phyloP scores from a whole-genome alignment of 2,329 filamentous ascomycete species.

The Talaromyces sp. region DNA sequence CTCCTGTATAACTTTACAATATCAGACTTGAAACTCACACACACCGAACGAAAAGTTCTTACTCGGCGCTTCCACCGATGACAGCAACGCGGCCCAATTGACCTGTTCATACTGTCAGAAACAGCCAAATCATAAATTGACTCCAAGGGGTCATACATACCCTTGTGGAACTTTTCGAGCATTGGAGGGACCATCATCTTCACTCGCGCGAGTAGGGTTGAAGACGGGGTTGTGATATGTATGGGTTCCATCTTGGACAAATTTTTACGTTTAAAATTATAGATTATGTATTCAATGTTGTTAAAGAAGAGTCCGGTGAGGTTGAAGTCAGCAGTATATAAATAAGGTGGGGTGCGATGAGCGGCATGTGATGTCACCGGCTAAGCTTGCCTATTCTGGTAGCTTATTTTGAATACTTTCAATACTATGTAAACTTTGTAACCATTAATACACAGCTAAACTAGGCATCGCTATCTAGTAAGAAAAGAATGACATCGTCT shows the following conservation, averaged over 20 bases:
- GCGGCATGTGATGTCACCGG: slow-evolving; percentile 9
- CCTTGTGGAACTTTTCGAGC: slow-evolving; percentile 95
- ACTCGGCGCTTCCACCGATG: slow-evolving; percentile 87
- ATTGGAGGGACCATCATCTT: slow-evolving; percentile 90
- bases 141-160: slow-evolving; percentile 48
- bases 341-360: slow-evolving; percentile 61
- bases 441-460: not conserved
- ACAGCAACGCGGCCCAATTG: slow-evolving; percentile 89
- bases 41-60: slow-evolving; percentile 14
- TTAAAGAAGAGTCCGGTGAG: not conserved
- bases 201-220: slow-evolving; percentile 70
- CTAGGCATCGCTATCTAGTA: not conserved
- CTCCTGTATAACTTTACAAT: slow-evolving; percentile 68
- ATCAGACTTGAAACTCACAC: not conserved
- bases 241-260: slow-evolving; percentile 23
- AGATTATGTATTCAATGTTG: too few relatives aligned
- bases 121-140: not conserved
- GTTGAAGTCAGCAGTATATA: not conserved
- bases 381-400: not conserved
- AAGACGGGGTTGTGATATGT: slow-evolving; percentile 61
- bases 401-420: not conserved
- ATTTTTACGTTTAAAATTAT: not conserved
- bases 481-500: not conserved
- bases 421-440: not conserved
- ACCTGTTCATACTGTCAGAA: slow-evolving; percentile 46